Evolutionary conservation across 176 grass and related monocot species (phyloP), one percentile per base, ranked within the genome.

Genomic region (Elymus sibiricus): DNA sequence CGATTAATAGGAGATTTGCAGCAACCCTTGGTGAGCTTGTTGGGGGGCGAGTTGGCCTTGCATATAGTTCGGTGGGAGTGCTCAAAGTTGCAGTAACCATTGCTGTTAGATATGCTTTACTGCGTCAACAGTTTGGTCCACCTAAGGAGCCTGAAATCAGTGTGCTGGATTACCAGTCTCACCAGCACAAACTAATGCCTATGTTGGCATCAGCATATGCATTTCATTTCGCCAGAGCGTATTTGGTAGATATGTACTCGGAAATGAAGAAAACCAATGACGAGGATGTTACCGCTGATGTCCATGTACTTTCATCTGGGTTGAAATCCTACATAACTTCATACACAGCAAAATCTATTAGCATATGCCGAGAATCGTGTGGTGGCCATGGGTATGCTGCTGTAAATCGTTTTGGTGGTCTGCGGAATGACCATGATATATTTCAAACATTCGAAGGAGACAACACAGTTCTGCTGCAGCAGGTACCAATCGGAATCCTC

Each of bases 371-470:
- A 53, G 97, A 98, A 84, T 87, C 97, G 8, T 98, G 97, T 8
- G 94, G 97, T 37, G 97, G 97, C 49, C 97, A 98, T 94, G 97
- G 97, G 16, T 99, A 99, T 86, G 97, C 97, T 68, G 97, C 97
- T 10, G 94, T 99, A 72, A 99, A 99, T 85, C 93, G 88, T 17
- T 99, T 98, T 74, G 97, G 97, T 62, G 84, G 82, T 63, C 75
- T 99, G 70, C 85, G 97, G 38, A 96, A 92, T 84, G 97, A 99
- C 86, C 97, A 99, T 90, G 97, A 99, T 85, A 99, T 99, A 90
- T 99, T 99, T 83, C 97, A 99, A 79, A 99, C 97, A 24, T 99
- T 99, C 83, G 97, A 99, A 89, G 97, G 97, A 38, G 97, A 99
- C 63, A 99, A 99, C 79, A 99, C 97, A 11, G 97, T 99, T 89